Evolutionary conservation across 495 filamentous ascomycete species (phyloP).

Genomic region (Penicillium silybi): DNA sequence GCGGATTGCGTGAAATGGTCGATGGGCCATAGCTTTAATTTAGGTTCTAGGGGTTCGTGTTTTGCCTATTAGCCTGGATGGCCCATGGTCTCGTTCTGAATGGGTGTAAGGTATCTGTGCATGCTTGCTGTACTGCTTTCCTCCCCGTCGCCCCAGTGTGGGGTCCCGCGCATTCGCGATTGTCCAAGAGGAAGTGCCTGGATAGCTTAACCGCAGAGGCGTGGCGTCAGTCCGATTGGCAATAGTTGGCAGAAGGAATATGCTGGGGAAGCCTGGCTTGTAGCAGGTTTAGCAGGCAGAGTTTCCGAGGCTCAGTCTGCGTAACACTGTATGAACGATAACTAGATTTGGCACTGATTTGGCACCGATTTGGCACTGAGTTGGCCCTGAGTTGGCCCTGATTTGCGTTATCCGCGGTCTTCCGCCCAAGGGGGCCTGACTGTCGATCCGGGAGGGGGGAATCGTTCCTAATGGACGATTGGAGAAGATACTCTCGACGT

Average conservation of each 20-base stretch:
- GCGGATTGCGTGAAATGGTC: background rate
- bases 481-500: background rate
- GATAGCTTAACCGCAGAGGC: slow-evolving; percentile 2
- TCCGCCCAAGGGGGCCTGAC: slow-evolving; percentile 2
- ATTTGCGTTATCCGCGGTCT: slow-evolving; percentile 5
- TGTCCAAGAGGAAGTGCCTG: background rate
- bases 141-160: background rate
- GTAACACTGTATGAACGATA: background rate
- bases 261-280: background rate
- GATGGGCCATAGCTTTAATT: background rate
- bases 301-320: background rate
- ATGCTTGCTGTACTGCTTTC: background rate
- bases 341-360: no score
- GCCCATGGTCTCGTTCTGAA: background rate
- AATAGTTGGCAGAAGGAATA: slow-evolving; percentile 4
- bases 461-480: slow-evolving; percentile 16
- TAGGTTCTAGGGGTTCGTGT: background rate
- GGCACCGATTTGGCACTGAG: no score
- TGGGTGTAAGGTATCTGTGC: background rate
- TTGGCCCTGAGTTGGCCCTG: no score
- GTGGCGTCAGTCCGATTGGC: slow-evolving; percentile 5
- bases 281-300: background rate
- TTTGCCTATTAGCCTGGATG: no score
- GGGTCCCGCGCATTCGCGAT: background rate
- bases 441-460: slow-evolving; percentile 23